phyloP scores from a whole-genome alignment of 1,284 basidiomycete species.

The Sphagnurus paluster region DNA sequence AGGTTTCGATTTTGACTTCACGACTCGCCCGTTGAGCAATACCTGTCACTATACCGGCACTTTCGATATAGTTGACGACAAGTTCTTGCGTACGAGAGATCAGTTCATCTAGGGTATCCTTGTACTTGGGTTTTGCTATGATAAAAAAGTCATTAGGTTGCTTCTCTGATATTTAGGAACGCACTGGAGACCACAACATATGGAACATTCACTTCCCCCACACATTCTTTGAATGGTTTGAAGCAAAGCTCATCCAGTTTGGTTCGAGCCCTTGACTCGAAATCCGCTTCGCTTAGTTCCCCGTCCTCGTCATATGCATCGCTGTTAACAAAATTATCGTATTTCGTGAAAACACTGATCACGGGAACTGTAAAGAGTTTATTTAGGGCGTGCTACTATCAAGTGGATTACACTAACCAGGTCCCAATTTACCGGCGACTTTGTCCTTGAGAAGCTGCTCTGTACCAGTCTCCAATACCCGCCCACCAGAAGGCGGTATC shows the following conservation, averaged over 20 bases:
- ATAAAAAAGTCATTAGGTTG: too few species aligned
- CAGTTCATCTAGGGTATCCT: constrained; percentile 13
- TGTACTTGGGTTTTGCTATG: constrained; percentile 4
- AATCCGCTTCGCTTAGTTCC: not conserved
- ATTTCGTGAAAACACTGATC: constrained; percentile 16
- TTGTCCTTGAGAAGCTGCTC: constrained; percentile 4
- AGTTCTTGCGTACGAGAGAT: constrained; percentile 19
- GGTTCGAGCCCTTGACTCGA: constrained; percentile 1
- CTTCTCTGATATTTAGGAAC: too few species aligned
- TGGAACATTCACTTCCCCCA: constrained; percentile 1
- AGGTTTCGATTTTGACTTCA: constrained; percentile 24
- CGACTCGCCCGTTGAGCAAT: constrained; percentile 25
- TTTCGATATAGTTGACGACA: constrained; percentile 14
- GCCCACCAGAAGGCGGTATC: constrained; percentile 8
- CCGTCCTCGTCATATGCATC: not conserved
- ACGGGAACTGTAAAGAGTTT: constrained; percentile 6
- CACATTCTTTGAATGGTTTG: constrained; percentile 10
- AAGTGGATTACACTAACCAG: not conserved
- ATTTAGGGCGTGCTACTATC: not conserved
- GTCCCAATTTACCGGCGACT: not conserved
- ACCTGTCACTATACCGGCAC: constrained; percentile 20
- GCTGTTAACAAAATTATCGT: constrained; percentile 7
- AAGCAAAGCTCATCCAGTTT: constrained; percentile 8
- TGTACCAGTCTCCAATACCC: constrained; percentile 3
- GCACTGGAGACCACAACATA: constrained; percentile 18